Evolutionary conservation across 805 yeast species (phyloP), one percentile per base, ranked within the genome.

Genomic region (Clavispora phyllophila): DNA sequence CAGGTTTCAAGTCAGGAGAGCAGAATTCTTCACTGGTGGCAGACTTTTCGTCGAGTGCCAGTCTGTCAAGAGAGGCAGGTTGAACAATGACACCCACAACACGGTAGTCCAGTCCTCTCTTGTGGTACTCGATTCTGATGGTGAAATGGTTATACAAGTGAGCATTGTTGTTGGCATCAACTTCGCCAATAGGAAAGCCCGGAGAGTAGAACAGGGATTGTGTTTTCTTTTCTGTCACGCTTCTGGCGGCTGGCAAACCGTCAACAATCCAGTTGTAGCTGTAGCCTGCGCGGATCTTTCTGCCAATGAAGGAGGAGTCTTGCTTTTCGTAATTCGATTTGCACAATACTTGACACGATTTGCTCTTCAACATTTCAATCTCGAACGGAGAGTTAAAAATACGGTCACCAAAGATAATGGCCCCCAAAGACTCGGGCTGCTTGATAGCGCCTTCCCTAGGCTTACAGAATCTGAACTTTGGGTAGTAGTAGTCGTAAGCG

Each of bases 381-480:
- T 82, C 78, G 57, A 87, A 88, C 5, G 98, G 97, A 9, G 98
- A 89, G 57, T 87, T 82, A 72, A 86, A 89, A 49, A 93, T 89
- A 60, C 99, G 76, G 65, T 93, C 99, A 50, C 99, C 99, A 61
- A 93, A 89, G 45, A 93, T 76, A 51, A 93, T 84, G 2, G 97
- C 83, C 8, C 99, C 99, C 41, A 93, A 73, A 9, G 95, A 83
- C 65, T 89, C 98, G 49, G 87, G 80, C 61, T 88, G 96, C 54
- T 84, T 84, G 54, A 65, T 56, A 14, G 79, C 71, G 1, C 87
- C 88, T 22, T 67, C 79, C 43, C 66, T 62, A 0, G 98, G 98
- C 44, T 63, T 60, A 65, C 99, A 93, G 63, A 90, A 87, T 56
- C 84, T 87, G 58, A 93, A 83, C 50, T 81, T 79, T 26, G 82